Base-by-base conservation (phyloP, 2,329 filamentous ascomycete species). In the Teratosphaeria viscida region DNA sequence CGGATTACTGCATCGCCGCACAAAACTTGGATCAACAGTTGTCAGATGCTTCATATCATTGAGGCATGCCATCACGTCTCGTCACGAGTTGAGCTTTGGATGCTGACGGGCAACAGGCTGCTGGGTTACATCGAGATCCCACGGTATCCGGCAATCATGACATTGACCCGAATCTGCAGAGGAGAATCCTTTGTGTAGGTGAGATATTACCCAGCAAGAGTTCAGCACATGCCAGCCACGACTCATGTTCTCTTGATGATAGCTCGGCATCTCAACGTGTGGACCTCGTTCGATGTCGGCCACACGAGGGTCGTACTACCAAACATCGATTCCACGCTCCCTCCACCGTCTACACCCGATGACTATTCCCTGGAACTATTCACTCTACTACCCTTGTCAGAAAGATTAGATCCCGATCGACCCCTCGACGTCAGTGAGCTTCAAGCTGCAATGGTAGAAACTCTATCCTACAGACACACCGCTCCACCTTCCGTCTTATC, bases 231-330 rank as follows among this genome's bases (percentile, higher is more conserved):
- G 12, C 37, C 12, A 43, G 37, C 37, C 12, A n/a, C 16, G 37
- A 49, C 16, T 49, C n/a, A 19, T 8, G 19, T n/a, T 5, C 43
- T 49, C 43, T 49, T 49, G 16, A 23, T 19, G 8, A 49, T 19
- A 49, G 77, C 80, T 0, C 79, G 79, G n/a, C 81, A 82, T 57
- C 72, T 83, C 8, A 82, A 82, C 62, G 78, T 77, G 19, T 82
- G 80, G 80, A 78, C 78, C 37, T 83, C 81, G 0, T 82, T 81
- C 58, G 81, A 83, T 57, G 75, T 82, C 52, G 81, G 80, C 0
- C 75, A 78, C 0, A 79, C 80, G 0, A 73, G 78, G 12, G 77
- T 82, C 26, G 57, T 74, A 64, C 72, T 81, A 0, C 75, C 75
- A 27, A 75, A 76, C 16, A 73, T 75, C 5, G 73, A 73, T 0